Evolutionary conservation across 768 basidiomycete species (phyloP), one percentile per base, ranked within the genome.

Genomic region (Psilocybe tampanensis): DNA sequence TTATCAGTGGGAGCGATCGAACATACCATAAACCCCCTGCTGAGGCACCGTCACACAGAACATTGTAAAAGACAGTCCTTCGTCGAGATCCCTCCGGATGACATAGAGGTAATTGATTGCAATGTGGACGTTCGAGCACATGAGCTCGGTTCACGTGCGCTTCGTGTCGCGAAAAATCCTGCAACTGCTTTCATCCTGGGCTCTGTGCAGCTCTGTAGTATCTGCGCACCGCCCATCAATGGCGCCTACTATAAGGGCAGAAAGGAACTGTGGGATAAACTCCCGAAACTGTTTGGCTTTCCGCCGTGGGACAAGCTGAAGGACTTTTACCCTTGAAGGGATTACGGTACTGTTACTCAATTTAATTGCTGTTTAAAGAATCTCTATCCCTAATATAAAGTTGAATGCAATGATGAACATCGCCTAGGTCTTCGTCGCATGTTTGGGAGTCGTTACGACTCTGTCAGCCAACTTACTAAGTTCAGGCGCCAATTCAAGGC

Each of bases 281-380:
- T 47, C 11, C 45, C 54, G 3, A 22, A 32, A 7, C 23, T 47
- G 7, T 55, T 55, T 55, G 54, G 45, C 2, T 15, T 57, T 8
- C 50, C 56, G 8, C 36, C 23, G 15, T 55, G 54, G 54, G 34
- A 36, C 2, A 21, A 36, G 22, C 18, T 48, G 22, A 19, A 18
- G 6, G 47, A 48, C 17, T 32, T 39, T 29, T n/a, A n/a, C n/a
- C n/a, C n/a, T n/a, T n/a, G n/a, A n/a, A n/a, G n/a, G n/a, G n/a
- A n/a, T n/a, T n/a, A n/a, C n/a, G n/a, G n/a, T n/a, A n/a, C n/a
- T n/a, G n/a, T n/a, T n/a, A n/a, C n/a, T n/a, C n/a, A n/a, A n/a
- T n/a, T n/a, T n/a, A n/a, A n/a, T n/a, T n/a, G n/a, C n/a, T n/a
- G n/a, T n/a, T n/a, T n/a, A n/a, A n/a, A n/a, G n/a, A n/a, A n/a